phyloP scores from a whole-genome alignment of 2,329 filamentous ascomycete species.

The Colletotrichum sp. region DNA sequence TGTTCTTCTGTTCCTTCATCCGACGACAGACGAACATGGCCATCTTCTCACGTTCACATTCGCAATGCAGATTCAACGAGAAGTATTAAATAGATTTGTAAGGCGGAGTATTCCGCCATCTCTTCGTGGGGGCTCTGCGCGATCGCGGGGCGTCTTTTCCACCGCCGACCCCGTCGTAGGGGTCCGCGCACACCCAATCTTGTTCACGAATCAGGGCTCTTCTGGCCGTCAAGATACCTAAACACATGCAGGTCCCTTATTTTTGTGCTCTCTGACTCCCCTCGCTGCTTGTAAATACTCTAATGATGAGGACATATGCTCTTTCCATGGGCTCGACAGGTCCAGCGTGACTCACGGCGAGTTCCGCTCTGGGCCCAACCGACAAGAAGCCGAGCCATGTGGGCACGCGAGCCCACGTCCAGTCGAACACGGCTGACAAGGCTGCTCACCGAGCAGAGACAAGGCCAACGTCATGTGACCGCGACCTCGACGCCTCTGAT shows the following conservation, averaged over 20 bases:
- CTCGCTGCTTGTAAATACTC: background rate
- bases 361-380: background rate
- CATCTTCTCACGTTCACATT: background rate
- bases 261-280: background rate
- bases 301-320: background rate
- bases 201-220: background rate
- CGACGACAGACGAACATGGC: background rate
- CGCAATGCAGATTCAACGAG: background rate
- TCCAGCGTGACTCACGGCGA: background rate
- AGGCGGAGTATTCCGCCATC: background rate
- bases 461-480: constrained; percentile 17
- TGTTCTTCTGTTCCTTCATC: background rate
- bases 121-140: background rate
- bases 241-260: background rate
- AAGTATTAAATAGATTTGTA: background rate
- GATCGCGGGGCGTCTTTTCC: background rate
- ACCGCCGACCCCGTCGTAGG: background rate
- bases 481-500: background rate
- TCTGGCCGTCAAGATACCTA: background rate
- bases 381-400: background rate
- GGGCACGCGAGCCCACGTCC: background rate
- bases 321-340: background rate
- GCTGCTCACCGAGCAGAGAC: background rate
- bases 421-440: background rate
- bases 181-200: background rate